Base-by-base conservation (phyloP, 352 stramenopile species). In the Halophytophthora polymorphica region DNA sequence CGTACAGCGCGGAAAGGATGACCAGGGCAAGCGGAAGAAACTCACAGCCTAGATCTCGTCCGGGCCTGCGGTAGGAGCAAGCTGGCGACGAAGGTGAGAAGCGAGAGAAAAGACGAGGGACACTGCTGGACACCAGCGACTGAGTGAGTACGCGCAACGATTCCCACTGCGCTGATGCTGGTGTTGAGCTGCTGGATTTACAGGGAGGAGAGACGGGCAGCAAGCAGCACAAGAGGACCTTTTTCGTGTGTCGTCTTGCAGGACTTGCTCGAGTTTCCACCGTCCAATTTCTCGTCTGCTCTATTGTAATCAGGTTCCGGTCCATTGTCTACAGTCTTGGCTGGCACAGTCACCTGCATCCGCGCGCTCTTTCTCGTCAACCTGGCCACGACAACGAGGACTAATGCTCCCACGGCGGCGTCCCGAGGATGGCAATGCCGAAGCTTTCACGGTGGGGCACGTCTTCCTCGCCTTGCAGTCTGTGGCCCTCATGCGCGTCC, bases 1-100 rank as follows among this genome's bases (percentile, higher is more conserved):
- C 44, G 93, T 98, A 45, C 96, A 99, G 75, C 80, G 92, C 34
- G 69, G 79, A 51, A 86, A 89, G 41, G 83, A 93, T 41, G 82
- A 95, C 40, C 81, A 88, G 61, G 75, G 65, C 68, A 92, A 95
- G 76, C 72, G 77, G 37, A 92, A 92, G 73, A 88, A 91, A 60
- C 57, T 87, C 18, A 54, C 86, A 40, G 69, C 71, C 46, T 89
- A 92, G 65, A 66, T 41, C 48, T 34, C 47, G 50, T 31, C 25
- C 25, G 25, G 25, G 4, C 42, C 41, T 33, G 58, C 50, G 45
- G 25, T 53, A 59, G 46, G 52, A 61, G 49, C 42, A 68, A 68
- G 58, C 48, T 46, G 38, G 37, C 18, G 29, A 40, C 45, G 15
- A 23, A 56, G 3, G 45, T 37, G 28, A 37, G 18, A 45, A 57